Base-by-base conservation (phyloP, 345 rosid species). In the Lepidium africanum region DNA sequence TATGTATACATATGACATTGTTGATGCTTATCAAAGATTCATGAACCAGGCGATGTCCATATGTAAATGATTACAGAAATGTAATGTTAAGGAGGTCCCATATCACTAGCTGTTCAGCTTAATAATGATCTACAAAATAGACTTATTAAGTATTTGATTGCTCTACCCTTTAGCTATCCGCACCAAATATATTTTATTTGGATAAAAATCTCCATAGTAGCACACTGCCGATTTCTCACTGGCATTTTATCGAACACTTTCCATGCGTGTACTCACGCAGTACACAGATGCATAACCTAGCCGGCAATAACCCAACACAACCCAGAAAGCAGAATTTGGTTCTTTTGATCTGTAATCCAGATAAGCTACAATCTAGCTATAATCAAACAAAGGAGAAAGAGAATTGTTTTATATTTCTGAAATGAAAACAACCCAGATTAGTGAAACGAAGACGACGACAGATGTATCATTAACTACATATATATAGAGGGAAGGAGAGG, bases 231-330 rank as follows among this genome's bases (percentile, higher is more conserved):
- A 19, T 27, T 66, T 60, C 51, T 52, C 2, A 36, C 60, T 17
- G 69, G 65, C 69, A 74, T 74, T 74, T 53, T 39, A 53, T 67
- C 78, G 64, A 74, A 74, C 73, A 74, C 53, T 21, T 74, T 53
- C 23, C 0, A 52, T 1, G 58, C 73, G 2, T 60, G 30, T 45
- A 15, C 25, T 9, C 40, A 21, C 15, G 33, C 15, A 5, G 6
- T 5, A 51, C 42, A 10, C 3, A 25, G 5, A 37, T 14, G 5
- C 48, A 65, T 13, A 66, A 40, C 9, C 12, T 25, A 27, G 6
- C 45, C 35, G 56, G 30, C 17, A 23, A 35, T 23, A 43, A 59
- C 37, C 23, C 59, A 51, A 6, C 23, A 57, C 7, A 23, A 57
- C 38, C 50, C 71, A 58, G 53, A 35, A 65, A 50, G 9, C 41